phyloP scores from a whole-genome alignment of 2,329 filamentous ascomycete genomes.

The Aureobasidium mangrovei region DNA sequence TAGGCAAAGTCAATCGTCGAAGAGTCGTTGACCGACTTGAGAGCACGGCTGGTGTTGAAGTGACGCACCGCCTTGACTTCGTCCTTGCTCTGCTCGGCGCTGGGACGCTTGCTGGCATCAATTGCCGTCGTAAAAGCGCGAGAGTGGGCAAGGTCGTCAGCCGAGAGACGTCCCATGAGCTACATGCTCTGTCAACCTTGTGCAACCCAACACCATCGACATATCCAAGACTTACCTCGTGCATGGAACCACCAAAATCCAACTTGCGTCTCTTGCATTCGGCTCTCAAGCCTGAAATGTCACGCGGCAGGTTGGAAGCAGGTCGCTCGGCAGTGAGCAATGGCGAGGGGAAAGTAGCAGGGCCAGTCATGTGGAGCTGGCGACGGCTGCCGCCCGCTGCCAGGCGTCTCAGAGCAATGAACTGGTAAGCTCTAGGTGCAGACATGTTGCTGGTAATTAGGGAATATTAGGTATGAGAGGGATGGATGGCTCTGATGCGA shows the following conservation, averaged over 20 bases:
- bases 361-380: conserved; percentile 51
- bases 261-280: conserved; percentile 45
- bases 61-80: conserved; percentile 34
- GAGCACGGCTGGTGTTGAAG: conserved; percentile 53
- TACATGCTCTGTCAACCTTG: conserved; percentile 19
- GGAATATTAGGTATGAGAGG: neutral
- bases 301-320: conserved; percentile 40
- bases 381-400: conserved; percentile 34
- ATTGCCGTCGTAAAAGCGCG: conserved; percentile 49
- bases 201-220: neutral
- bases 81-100: conserved; percentile 19
- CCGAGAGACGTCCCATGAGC: conserved; percentile 45
- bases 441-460: conserved; percentile 28
- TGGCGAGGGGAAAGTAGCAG: conserved; percentile 45
- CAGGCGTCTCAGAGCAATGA: conserved; percentile 35
- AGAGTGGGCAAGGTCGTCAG: conserved; percentile 44
- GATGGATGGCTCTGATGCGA: neutral
- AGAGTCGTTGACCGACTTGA: conserved; percentile 48
- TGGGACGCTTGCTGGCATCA: conserved; percentile 36
- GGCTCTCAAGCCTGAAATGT: conserved; percentile 41
- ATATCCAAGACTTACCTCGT: conserved; percentile 34
- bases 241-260: conserved; percentile 38
- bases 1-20: conserved; percentile 57
- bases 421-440: conserved; percentile 33
- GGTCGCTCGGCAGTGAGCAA: conserved; percentile 43